Conservation (phyloP, 2,329 filamentous ascomycete genomes). For the Penicillium sp. region DNA sequence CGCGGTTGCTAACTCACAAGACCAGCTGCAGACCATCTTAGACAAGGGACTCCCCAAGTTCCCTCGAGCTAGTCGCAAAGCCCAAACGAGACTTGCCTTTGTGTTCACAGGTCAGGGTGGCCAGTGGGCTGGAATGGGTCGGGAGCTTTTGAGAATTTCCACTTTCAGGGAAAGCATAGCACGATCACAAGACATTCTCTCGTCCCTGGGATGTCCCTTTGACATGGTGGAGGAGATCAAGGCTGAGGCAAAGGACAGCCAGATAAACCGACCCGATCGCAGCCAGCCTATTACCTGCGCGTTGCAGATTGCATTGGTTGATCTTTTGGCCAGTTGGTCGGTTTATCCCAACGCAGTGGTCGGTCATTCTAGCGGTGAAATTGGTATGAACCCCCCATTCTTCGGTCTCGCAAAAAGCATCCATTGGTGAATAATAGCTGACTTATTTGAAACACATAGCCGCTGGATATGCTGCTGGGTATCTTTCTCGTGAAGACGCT, state of each 20-base stretch:
- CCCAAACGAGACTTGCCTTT: slow-evolving; percentile 16
- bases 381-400: slow-evolving; percentile 11
- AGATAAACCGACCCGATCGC: slow-evolving; percentile 19
- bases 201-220: slow-evolving; percentile 18
- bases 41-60: slow-evolving; percentile 11
- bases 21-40: slow-evolving; percentile 6
- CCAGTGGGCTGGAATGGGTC: slow-evolving; percentile 38
- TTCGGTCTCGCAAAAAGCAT: neutral
- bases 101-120: slow-evolving; percentile 41
- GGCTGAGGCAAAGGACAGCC: slow-evolving; percentile 3
- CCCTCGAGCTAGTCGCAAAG: slow-evolving; percentile 12
- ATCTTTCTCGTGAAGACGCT: slow-evolving; percentile 16
- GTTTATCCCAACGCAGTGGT: slow-evolving; percentile 17
- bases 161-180: slow-evolving; percentile 13
- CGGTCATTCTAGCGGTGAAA: slow-evolving; percentile 30
- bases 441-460: slow-evolving; percentile 5
- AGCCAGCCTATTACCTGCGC: slow-evolving; percentile 20
- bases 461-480: slow-evolving; percentile 23
- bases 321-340: slow-evolving; percentile 16
- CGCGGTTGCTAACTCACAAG: slow-evolving; percentile 13
- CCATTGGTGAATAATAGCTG: neutral
- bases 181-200: slow-evolving; percentile 4
- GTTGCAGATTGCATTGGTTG: slow-evolving; percentile 24
- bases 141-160: slow-evolving; percentile 26
- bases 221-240: slow-evolving; percentile 22